Conservation (phyloP, 2,329 filamentous ascomycete genomes). For the Xylaria sp. region DNA sequence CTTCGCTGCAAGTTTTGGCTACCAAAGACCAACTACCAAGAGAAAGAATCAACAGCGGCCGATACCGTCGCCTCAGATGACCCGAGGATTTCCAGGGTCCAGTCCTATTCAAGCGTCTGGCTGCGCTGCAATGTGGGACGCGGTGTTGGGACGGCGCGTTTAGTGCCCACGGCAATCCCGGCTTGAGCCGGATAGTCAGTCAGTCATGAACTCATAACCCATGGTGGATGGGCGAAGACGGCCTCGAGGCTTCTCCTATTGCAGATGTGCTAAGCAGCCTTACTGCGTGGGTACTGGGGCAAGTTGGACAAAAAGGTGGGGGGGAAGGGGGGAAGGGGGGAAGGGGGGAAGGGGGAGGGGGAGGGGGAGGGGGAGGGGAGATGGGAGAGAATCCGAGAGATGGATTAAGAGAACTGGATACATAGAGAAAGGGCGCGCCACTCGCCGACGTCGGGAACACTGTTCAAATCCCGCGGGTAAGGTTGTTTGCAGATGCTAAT, state of each 20-base stretch:
- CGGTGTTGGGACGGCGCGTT: conserved; percentile 1
- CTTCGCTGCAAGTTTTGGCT: too few relatives aligned
- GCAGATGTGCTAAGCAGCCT: too few relatives aligned
- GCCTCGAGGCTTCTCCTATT: neutral
- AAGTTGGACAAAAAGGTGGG: too few relatives aligned
- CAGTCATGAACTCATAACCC: neutral
- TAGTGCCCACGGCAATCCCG: conserved; percentile 13
- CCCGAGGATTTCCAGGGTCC: conserved; percentile 21
- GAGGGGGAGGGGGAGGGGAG: too few relatives aligned
- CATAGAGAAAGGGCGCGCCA: too few relatives aligned
- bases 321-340: neutral
- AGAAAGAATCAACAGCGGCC: neutral
- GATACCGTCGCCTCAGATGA: conserved; percentile 13
- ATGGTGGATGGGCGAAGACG: conserved; percentile 29
- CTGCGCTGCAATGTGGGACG: conserved; percentile 23
- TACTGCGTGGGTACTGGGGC: too few relatives aligned
- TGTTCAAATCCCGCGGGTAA: too few relatives aligned
- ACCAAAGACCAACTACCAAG: neutral
- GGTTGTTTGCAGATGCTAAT: too few relatives aligned
- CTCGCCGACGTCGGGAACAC: too few relatives aligned
- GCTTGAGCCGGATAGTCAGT: conserved; percentile 23
- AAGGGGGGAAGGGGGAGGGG: neutral
- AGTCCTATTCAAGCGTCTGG: conserved; percentile 18
- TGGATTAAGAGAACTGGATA: too few relatives aligned
- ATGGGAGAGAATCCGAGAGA: too few relatives aligned